These are phyloP conservation scores for Nigrospora osmanthi DNA, from an alignment of 2,329 filamentous ascomycete species.

Conservation along the genomic window DNA sequence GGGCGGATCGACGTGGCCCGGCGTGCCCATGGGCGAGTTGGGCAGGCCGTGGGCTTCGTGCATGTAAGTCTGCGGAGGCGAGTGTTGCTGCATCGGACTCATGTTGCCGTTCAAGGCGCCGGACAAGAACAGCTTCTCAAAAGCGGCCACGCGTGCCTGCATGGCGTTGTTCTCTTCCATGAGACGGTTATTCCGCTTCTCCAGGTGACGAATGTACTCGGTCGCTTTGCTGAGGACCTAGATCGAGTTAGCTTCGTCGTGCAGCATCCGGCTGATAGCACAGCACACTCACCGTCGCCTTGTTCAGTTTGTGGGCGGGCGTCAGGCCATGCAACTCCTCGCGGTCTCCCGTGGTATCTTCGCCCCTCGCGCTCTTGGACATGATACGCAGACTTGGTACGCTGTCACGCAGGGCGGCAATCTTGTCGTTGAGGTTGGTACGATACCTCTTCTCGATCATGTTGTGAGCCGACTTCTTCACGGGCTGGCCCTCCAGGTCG, in stretches of 20 bases:
- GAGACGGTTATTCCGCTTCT: constrained; percentile 79
- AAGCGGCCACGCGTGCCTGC: constrained; percentile 68
- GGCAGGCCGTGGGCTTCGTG: constrained; percentile 34
- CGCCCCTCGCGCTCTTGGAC: constrained; percentile 61
- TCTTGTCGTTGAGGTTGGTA: constrained; percentile 96
- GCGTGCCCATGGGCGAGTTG: constrained; percentile 33
- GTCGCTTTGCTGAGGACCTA: constrained; percentile 85
- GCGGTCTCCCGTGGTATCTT: constrained; percentile 64
- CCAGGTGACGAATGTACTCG: constrained; percentile 89
- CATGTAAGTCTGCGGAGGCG: constrained; percentile 39
- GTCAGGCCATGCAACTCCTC: constrained; percentile 77
- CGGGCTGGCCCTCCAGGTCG: constrained; percentile 47
- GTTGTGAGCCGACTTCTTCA: constrained; percentile 94
- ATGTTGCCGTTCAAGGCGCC: constrained; percentile 61
- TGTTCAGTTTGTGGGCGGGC: constrained; percentile 90
- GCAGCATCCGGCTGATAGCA: background rate
- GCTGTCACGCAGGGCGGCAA: constrained; percentile 82
- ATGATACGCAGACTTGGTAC: constrained; percentile 85
- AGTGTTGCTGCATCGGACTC: constrained; percentile 42
- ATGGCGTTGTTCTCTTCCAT: constrained; percentile 74
- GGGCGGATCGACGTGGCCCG: constrained; percentile 33
- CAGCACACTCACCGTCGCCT: constrained; percentile 65
- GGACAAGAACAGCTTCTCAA: constrained; percentile 72
- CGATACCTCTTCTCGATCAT: constrained; percentile 97
- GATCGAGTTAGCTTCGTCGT: constrained; percentile 10